Percentiles rank a stretch among this genome's conserved stretches.
Conservation (phyloP, 2,329 filamentous ascomycete species). For the Trichoderma guizhouense region DNA sequence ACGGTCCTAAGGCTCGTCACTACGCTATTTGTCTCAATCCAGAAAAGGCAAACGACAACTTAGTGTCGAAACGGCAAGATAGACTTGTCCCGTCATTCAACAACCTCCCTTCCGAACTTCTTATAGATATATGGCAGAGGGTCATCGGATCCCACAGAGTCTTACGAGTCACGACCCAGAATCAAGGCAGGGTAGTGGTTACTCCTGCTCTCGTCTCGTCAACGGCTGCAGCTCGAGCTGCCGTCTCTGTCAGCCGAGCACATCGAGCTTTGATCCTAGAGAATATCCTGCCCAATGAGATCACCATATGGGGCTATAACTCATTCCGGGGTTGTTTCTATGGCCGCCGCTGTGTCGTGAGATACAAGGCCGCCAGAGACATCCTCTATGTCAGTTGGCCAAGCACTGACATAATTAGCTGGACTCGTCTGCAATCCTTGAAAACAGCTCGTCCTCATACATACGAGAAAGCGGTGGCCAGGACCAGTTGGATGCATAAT, state of each 20-base stretch:
- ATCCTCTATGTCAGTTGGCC: not conserved
- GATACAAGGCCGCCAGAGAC: not conserved
- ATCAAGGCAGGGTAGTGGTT: not conserved
- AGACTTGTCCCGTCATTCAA: not conserved
- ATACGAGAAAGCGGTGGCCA: not conserved
- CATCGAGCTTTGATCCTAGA: not conserved
- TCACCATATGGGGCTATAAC: not conserved
- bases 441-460: too few species aligned
- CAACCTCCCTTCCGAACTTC: not conserved
- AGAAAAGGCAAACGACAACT: not conserved
- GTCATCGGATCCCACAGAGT: not conserved
- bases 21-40: not conserved
- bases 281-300: not conserved
- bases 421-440: too few species aligned
- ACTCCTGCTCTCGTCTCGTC: not conserved
- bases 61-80: fast-evolving
- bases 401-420: not conserved
- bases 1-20: too few species aligned
- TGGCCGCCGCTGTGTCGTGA: not conserved
- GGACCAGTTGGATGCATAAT: not conserved
- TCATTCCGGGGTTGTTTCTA: too few species aligned
- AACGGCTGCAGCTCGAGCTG: not conserved
- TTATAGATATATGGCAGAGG: not conserved
- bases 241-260: not conserved
- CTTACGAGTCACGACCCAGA: not conserved